Evolutionary conservation across 305 asterid species (phyloP), one percentile per base, ranked within the genome.

Genomic region (Fraxinus angustifolia): DNA sequence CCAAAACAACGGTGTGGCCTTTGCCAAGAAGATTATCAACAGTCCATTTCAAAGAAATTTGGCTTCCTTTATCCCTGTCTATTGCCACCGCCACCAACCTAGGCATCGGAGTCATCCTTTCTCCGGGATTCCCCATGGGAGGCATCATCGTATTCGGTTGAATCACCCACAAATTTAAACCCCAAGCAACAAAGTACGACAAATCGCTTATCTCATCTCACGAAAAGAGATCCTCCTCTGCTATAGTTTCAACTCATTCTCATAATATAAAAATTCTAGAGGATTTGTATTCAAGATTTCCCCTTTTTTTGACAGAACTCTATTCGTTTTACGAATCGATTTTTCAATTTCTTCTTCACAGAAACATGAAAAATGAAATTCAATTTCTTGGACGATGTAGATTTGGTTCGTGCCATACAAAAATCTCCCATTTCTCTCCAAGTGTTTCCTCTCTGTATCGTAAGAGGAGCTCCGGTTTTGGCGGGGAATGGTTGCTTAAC

Each of bases 41-140:
- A 23, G 93, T 89, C 97, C 97, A 92, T 85, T 90, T 92, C 21
- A 92, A 82, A 74, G 95, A 93, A 53, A 79, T 60, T 73, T 90
- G 97, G 90, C 97, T 91, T 75, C 90, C 85, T 82, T 90, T 91
- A 77, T 92, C 97, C 79, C 75, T 89, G 83, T 92, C 97, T 65
- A 92, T 89, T 0, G 97, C 95, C 87, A 92, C 95, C 0, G 93
- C 97, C 45, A 92, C 88, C 91, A 92, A 82, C 71, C 90, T 88
- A 14, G 85, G 70, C 84, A 80, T 84, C 35, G 84, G 83, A 73
- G 85, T 75, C 93, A 92, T 85, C 92, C 85, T 75, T 7, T 82
- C 90, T 36, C 87, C 87, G 62, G 79, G 42, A 74, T 75, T 84
- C 56, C 74, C 83, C 5, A 75, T 34, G 72, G 88, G 80, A 70